Evolutionary conservation across 2,329 filamentous ascomycete genomes (phyloP).

Genomic region (Trichoderma cornu-damae): DNA sequence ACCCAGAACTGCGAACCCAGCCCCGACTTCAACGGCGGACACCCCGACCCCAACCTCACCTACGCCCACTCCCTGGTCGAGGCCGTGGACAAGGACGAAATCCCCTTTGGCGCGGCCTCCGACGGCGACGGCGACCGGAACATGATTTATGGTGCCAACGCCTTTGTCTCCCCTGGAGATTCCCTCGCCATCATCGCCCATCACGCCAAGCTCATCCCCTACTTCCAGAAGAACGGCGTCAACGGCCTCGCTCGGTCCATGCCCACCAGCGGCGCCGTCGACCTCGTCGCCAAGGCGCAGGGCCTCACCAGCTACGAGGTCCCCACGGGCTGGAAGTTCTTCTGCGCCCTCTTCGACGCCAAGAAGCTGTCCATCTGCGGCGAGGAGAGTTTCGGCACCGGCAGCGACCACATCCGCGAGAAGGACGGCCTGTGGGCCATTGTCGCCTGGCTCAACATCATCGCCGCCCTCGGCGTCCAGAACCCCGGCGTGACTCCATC

Average conservation of each 20-base stretch:
- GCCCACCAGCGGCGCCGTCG: conserved; percentile 93
- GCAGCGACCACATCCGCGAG: conserved; percentile 97
- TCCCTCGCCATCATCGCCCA: conserved; percentile 97
- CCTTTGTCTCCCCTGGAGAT: conserved; percentile 95
- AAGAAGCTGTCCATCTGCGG: conserved; percentile 97
- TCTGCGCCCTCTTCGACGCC: conserved; percentile 91
- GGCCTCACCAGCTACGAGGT: conserved; percentile 91
- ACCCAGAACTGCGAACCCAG: conserved; percentile 90
- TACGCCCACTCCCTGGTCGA: conserved; percentile 95
- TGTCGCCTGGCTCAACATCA: conserved; percentile 97
- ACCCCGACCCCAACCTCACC: conserved; percentile 96
- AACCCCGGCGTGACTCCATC: conserved; percentile 75
- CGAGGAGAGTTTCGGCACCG: conserved; percentile 96
- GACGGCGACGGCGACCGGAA: conserved; percentile 98
- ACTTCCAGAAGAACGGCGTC: conserved; percentile 96
- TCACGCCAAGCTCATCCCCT: conserved; percentile 92
- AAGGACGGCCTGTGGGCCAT: conserved; percentile 98
- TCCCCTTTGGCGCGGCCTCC: conserved; percentile 93
- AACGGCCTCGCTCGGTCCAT: conserved; percentile 94
- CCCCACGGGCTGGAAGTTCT: conserved; percentile 98
- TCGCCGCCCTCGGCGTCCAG: conserved; percentile 84
- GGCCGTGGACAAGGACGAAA: conserved; percentile 80
- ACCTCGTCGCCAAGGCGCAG: conserved; percentile 93
- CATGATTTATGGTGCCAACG: conserved; percentile 98
- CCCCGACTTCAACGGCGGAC: conserved; percentile 93